Conservation (phyloP, 345 rosid genomes). For the Camelina neglecta region DNA sequence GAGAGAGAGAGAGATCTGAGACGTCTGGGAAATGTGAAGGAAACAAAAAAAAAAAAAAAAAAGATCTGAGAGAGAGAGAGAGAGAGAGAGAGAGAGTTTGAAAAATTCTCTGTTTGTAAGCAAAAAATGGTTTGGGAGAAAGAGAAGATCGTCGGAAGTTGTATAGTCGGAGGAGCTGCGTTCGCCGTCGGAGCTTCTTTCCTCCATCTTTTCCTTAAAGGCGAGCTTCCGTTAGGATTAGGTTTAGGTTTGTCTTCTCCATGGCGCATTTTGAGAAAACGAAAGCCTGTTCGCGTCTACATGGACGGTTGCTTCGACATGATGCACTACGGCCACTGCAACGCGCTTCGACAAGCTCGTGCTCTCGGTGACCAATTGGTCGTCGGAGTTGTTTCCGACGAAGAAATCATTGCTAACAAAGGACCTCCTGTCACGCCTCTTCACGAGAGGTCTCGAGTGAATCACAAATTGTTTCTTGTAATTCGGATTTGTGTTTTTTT, state of each 20-base stretch:
- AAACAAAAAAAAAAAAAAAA: neutral
- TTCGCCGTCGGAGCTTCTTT: constrained; percentile 54
- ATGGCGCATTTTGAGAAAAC: constrained; percentile 50
- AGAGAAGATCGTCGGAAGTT: constrained; percentile 50
- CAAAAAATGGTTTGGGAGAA: constrained; percentile 48
- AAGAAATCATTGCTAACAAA: constrained; percentile 89
- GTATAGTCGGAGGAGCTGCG: constrained; percentile 59
- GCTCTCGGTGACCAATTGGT: constrained; percentile 91
- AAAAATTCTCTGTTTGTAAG: neutral
- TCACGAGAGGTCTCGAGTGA: constrained; percentile 70
- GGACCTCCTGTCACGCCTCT: constrained; percentile 93
- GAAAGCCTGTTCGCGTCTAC: constrained; percentile 78
- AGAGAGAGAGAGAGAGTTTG: constrained; percentile 27
- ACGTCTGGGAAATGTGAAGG: constrained; percentile 38
- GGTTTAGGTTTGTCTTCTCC: constrained; percentile 44
- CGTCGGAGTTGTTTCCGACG: constrained; percentile 90
- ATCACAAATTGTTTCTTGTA: neutral
- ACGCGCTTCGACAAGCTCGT: constrained; percentile 89
- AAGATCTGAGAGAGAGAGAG: no score
- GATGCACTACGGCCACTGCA: constrained; percentile 97
- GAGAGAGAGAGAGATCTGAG: constrained; percentile 43
- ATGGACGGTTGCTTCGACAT: constrained; percentile 99
- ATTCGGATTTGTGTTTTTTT: constrained; percentile 20
- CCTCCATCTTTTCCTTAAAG: constrained; percentile 46
- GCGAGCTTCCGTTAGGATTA: constrained; percentile 46